These are phyloP conservation scores for Suillus decipiens DNA, from an alignment of 768 basidiomycete species.

Conservation along the genomic window DNA sequence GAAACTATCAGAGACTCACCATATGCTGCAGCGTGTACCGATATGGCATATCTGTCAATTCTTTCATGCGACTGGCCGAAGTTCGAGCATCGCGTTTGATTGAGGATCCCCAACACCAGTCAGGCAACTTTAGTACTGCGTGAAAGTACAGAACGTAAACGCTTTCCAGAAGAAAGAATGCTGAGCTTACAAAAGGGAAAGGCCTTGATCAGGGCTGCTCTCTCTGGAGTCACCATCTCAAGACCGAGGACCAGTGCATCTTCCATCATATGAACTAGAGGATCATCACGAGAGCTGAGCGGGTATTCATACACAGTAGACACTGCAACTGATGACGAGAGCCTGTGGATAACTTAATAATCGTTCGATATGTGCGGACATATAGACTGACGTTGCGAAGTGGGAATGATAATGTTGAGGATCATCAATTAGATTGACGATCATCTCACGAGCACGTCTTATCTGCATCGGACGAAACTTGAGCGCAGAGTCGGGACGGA, in stretches of 20 bases:
- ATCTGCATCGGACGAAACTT: constrained; percentile 28
- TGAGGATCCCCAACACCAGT: constrained; percentile 17
- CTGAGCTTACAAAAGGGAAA: constrained; percentile 17
- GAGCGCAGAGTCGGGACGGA: constrained; percentile 32
- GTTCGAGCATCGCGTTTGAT: constrained; percentile 11
- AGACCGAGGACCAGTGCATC: background rate
- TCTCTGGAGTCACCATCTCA: constrained; percentile 1
- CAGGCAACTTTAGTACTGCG: constrained; percentile 15
- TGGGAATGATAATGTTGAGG: constrained; percentile 34
- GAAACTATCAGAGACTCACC: background rate
- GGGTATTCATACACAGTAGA: constrained; percentile 7
- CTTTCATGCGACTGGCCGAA: background rate
- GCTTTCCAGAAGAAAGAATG: background rate
- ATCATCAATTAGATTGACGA: constrained; percentile 27
- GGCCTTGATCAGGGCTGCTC: background rate
- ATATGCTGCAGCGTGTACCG: constrained; percentile 12
- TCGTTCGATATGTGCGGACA: constrained; percentile 4
- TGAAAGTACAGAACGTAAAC: background rate
- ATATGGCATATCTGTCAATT: constrained; percentile 9
- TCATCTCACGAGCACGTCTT: constrained; percentile 23
- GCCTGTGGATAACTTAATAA: constrained; percentile 15
- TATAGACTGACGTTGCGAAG: constrained; percentile 7
- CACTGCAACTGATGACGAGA: constrained; percentile 5
- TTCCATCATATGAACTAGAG: constrained; percentile 3
- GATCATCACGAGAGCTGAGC: constrained; percentile 6